Percentiles rank a stretch among this genome's conserved stretches.
These are phyloP conservation scores for Crataegus laevigata DNA, from an alignment of 306 rosid species.

Conservation along the genomic window DNA sequence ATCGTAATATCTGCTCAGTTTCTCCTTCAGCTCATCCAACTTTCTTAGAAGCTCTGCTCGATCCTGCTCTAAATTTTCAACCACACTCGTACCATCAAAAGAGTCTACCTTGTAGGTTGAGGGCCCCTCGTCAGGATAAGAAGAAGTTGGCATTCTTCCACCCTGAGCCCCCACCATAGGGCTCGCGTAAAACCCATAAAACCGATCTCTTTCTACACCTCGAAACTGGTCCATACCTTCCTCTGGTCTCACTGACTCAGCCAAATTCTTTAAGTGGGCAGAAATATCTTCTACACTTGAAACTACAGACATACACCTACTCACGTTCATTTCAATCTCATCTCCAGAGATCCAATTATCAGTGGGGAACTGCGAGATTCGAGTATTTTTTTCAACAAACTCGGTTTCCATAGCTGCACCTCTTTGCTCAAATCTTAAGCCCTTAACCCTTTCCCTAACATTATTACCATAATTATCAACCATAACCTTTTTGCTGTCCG, in stretches of 20 bases:
- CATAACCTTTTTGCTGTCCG: constrained; percentile 16
- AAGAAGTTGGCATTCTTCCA: constrained; percentile 14
- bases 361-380: constrained; percentile 8
- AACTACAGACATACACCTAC: constrained; percentile 9
- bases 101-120: constrained; percentile 23
- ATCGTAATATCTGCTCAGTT: constrained; percentile 24
- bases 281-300: constrained; percentile 9
- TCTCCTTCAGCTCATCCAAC: constrained; percentile 41
- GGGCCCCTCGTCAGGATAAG: constrained; percentile 30
- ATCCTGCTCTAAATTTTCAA: constrained; percentile 19
- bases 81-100: constrained; percentile 8
- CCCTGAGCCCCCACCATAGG: constrained; percentile 12
- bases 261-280: not conserved
- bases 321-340: constrained; percentile 10
- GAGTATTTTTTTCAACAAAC: constrained; percentile 11
- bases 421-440: constrained; percentile 20
- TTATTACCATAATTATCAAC: not conserved
- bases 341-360: constrained; percentile 18
- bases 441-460: constrained; percentile 20
- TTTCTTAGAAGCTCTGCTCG: constrained; percentile 33
- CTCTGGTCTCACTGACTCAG: constrained; percentile 12
- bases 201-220: constrained; percentile 23
- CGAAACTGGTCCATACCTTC: constrained; percentile 8
- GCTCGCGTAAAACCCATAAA: constrained; percentile 15
- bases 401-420: constrained; percentile 10